Base-by-base conservation (phyloP, 352 stramenopile species). In the Blastocystis sp. region DNA sequence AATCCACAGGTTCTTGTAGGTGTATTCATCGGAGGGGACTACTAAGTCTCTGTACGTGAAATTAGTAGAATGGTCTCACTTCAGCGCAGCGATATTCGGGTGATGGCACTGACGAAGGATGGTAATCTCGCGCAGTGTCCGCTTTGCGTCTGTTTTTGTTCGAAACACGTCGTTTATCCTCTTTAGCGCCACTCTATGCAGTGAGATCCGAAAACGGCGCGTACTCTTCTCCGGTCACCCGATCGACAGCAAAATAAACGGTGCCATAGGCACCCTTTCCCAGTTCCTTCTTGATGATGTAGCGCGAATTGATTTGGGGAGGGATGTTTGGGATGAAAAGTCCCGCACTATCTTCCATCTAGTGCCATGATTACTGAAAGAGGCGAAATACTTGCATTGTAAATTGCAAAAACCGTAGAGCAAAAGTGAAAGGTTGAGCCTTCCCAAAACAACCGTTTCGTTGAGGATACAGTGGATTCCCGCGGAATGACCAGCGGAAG, bases 131-230 rank as follows among this genome's bases (percentile, higher is more conserved):
- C 78, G 43, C 38, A 88, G 43, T 28, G 78, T 78, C 10, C 78
- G 60, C 38, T 88, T 88, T n/a, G 78, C 78, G 76, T 88, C 78
- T 10, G 78, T 88, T 76, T 88, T 88, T 88, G 78, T 88, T 34
- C 78, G 78, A 61, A 88, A 88, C 41, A 88, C 78, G 53, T 88
- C 62, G 38, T 88, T 79, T 40, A 88, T 88, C 2, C 78, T 60
- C 48, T 88, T 88, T 38, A 88, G 38, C 45, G 78, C 78, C 7
- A 88, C 78, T 79, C 67, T 38, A 17, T 56, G 41, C 11, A 67
- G 9, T 17, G 0, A 56, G 48, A 7, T 17, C 5, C 5, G 28
- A 34, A 34, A 34, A 34, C 28, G 9, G 3, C 17, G 14, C 74
- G 5, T 17, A 84, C 74, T 84, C 74, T 67, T 88, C 78, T 56